Percentiles rank a stretch among this genome's conserved stretches.
phyloP scores from a whole-genome alignment of 495 filamentous ascomycete species.

The Penicillium atrosanguineum region DNA sequence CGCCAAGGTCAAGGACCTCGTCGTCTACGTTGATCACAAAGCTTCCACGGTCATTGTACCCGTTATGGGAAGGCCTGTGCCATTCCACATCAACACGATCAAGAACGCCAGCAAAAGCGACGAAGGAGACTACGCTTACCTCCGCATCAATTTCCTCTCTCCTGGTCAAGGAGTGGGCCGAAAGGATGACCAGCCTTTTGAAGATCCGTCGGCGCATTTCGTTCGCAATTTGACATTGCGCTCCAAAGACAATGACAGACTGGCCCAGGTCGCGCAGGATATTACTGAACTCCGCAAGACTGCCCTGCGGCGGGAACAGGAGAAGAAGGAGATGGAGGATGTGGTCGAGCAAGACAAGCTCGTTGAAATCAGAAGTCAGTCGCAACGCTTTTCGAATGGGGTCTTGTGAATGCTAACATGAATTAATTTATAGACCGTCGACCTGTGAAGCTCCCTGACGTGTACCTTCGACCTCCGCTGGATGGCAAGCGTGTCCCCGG shows the following conservation, averaged over 20 bases:
- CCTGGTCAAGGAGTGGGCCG: slow-evolving; percentile 96
- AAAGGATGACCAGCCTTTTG: slow-evolving; percentile 98
- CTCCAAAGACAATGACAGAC: slow-evolving; percentile 80
- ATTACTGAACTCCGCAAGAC: slow-evolving; percentile 94
- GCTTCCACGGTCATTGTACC: slow-evolving; percentile 87
- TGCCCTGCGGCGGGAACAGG: slow-evolving; percentile 84
- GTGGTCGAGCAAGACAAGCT: slow-evolving; percentile 99
- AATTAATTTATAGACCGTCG: slow-evolving; percentile 63
- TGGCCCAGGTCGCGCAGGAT: slow-evolving; percentile 82
- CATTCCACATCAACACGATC: slow-evolving; percentile 98
- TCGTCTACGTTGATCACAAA: slow-evolving; percentile 86
- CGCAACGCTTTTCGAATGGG: background rate
- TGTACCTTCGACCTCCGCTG: slow-evolving; percentile 89
- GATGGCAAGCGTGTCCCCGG: slow-evolving; percentile 96
- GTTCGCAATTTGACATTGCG: slow-evolving; percentile 92
- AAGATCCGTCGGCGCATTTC: slow-evolving; percentile 93
- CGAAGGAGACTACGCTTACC: slow-evolving; percentile 88
- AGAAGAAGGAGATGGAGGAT: slow-evolving; percentile 99
- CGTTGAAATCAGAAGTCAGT: slow-evolving; percentile 80
- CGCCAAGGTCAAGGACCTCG: slow-evolving; percentile 72
- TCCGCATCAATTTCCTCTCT: slow-evolving; percentile 95
- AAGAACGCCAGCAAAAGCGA: slow-evolving; percentile 96
- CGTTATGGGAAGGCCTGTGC: slow-evolving; percentile 95
- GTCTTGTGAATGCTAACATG: background rate
- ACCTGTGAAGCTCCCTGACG: slow-evolving; percentile 79